Percentiles rank a stretch among this genome's conserved stretches.
Evolutionary conservation across 257 asterid species (phyloP).

Genomic region (Voacanga thouarsii): DNA sequence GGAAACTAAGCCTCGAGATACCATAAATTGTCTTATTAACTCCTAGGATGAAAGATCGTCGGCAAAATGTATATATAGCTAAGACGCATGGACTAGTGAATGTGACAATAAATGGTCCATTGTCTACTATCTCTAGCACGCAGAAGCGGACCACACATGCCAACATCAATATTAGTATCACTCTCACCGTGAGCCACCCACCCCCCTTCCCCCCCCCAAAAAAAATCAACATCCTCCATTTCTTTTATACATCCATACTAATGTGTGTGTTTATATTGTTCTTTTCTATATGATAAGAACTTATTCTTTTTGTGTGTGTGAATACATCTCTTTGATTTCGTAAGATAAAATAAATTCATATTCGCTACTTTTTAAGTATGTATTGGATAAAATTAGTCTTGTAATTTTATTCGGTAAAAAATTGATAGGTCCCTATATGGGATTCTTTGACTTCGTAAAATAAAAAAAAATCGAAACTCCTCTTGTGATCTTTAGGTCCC

Average conservation of each 20-base stretch:
- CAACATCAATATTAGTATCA: background rate
- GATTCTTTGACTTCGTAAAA: no score
- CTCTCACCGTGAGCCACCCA: background rate
- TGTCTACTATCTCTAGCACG: background rate
- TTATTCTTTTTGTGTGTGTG: no score
- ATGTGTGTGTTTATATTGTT: no score
- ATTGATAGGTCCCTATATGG: no score
- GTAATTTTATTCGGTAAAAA: no score
- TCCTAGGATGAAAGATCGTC: background rate
- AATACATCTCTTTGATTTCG: no score
- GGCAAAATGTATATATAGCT: background rate
- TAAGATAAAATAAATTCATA: no score
- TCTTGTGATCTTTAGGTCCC: no score
- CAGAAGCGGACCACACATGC: conserved; percentile 10
- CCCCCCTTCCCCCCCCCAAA: background rate
- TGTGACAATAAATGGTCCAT: conserved; percentile 2
- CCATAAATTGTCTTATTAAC: background rate
- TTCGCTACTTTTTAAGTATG: no score
- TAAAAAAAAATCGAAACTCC: no score
- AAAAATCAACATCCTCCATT: background rate
- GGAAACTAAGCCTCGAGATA: no score
- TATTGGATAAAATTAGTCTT: no score
- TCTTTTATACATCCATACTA: background rate
- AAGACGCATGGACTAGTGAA: background rate
- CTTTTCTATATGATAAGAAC: background rate